Base-by-base conservation (phyloP, 352 stramenopile genomes). In the Hyaloperonospora arabidopsidis region DNA sequence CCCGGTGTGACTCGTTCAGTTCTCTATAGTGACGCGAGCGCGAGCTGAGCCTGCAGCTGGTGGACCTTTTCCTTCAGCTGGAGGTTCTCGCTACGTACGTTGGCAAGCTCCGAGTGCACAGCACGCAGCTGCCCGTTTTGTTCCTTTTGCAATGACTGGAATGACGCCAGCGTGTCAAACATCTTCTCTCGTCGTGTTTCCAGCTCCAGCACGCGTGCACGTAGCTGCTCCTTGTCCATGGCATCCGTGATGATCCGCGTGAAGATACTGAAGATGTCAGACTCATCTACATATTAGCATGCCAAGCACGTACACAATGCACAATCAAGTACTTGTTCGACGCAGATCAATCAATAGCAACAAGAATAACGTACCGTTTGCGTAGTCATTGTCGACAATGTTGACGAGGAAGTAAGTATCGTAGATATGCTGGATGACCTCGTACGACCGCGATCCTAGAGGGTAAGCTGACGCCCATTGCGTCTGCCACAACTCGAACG, bases 361-460 rank as follows among this genome's bases (percentile, higher is more conserved):
- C 13, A n/a, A 8, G 22, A 8, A 60, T 32, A 18, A 60, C 65
- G 32, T 39, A 86, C 72, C 76, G 50, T 85, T 89, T 7, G 78
- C 81, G 63, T 96, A 99, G 70, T 98, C 92, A 69, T 99, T 98
- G 80, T 99, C 95, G 57, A 99, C 96, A 48, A 99, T 96, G 57
- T 97, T 97, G 50, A 98, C 94, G 49, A 99, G 80, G 65, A 94
- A 98, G 72, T 98, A 98, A 38, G 87, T 89, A 76, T 98, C 92
- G 68, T 89, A 86, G 25, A 98, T 96, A 34, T 87, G 65, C 54
- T 87, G 76, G 46, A 91, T 80, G 22, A 91, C 70, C 22, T 71
- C 34, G 61, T 62, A 62, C 23, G 76, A 69, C 15, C 57, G 34
- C 35, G 77, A 86, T 39, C 93, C 93, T 54, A 84, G 76, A 11